Percentiles rank a stretch among this genome's conserved stretches.
phyloP scores from a whole-genome alignment of 768 basidiomycete species.

The Pleurotus sapidus region DNA sequence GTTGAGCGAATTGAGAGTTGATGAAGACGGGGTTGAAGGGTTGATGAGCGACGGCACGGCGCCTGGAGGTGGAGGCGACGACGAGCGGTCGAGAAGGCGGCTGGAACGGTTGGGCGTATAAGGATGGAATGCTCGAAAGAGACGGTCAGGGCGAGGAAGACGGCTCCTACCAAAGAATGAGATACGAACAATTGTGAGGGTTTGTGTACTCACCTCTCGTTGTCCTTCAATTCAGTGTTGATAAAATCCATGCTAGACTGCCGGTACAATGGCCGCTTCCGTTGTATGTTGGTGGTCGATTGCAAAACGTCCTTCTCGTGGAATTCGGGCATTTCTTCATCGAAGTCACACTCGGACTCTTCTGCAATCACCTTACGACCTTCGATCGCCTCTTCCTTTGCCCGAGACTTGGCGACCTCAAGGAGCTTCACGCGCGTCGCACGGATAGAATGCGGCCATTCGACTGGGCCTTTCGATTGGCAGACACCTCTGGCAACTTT shows the following conservation, averaged over 20 bases:
- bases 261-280: conserved; percentile 62
- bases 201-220: conserved; percentile 50
- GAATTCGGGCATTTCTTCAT: conserved; percentile 19
- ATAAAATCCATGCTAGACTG: conserved; percentile 91
- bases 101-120: conserved; percentile 47
- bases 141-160: conserved; percentile 61
- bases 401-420: conserved; percentile 68
- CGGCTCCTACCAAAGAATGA: conserved; percentile 38
- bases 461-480: conserved; percentile 69
- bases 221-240: conserved; percentile 47
- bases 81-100: conserved; percentile 21
- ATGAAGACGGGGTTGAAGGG: conserved; percentile 63
- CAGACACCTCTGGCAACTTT: conserved; percentile 79
- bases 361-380: conserved; percentile 45
- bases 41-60: conserved; percentile 42
- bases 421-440: conserved; percentile 82
- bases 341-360: conserved; percentile 29
- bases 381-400: conserved; percentile 45
- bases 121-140: conserved; percentile 53
- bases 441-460: conserved; percentile 83
- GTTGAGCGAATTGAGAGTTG: conserved; percentile 52
- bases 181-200: conserved; percentile 11
- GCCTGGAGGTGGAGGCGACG: conserved; percentile 36
- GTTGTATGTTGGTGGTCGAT: conserved; percentile 36
- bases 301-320: conserved; percentile 38